Conservation (phyloP, 148 eudicot genomes). For the Chenopodium quinoa region DNA sequence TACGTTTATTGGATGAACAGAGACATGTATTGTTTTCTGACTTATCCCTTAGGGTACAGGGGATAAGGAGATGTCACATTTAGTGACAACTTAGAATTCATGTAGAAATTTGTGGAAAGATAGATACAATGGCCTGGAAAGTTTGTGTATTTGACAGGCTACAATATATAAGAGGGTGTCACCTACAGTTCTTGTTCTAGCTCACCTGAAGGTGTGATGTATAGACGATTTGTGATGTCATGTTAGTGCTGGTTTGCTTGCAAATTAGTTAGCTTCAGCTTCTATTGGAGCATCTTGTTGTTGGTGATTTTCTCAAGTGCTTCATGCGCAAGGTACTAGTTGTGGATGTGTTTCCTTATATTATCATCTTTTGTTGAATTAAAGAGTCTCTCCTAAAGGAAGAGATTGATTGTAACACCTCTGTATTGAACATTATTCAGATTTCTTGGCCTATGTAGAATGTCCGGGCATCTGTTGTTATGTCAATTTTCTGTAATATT, state of each 20-base stretch:
- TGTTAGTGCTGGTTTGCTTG: background rate
- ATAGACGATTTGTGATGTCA: background rate
- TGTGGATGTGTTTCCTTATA: background rate
- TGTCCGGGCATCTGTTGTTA: background rate
- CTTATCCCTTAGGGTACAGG: background rate
- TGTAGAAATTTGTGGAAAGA: background rate
- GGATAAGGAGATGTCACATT: background rate
- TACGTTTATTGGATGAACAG: slow-evolving; percentile 2
- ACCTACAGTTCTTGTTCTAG: background rate
- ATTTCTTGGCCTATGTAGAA: background rate
- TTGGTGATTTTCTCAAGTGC: background rate
- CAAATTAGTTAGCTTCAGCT: background rate
- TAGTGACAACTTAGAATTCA: background rate
- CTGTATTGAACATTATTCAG: background rate
- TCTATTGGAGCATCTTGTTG: background rate
- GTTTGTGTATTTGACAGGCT: background rate
- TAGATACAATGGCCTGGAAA: background rate
- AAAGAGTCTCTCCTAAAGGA: background rate
- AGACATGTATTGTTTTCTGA: background rate
- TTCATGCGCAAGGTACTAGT: background rate
- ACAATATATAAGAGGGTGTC: background rate
- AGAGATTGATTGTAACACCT: background rate
- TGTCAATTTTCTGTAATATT: background rate
- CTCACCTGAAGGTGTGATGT: background rate
- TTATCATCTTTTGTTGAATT: background rate